Evolutionary conservation across 768 basidiomycete genomes (phyloP).

Genomic region (Clitopilus passeckerianus): DNA sequence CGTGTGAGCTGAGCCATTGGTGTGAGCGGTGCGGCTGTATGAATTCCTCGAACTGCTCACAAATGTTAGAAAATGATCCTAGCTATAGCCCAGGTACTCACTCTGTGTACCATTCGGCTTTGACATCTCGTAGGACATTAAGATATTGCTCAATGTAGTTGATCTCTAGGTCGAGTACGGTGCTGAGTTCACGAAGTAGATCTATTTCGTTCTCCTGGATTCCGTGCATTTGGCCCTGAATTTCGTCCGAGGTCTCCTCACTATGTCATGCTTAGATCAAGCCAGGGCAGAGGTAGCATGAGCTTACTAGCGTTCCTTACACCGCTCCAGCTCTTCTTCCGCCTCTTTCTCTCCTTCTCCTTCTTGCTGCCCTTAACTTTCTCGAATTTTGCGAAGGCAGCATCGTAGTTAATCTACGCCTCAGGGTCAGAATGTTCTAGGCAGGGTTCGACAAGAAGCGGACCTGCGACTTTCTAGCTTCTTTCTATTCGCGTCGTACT

Average conservation of each 20-base stretch:
- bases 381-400: slow-evolving; percentile 65
- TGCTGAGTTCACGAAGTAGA: slow-evolving; percentile 66
- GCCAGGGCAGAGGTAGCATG: not conserved
- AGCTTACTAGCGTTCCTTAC: slow-evolving; percentile 71
- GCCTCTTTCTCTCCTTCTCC: slow-evolving; percentile 75
- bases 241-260: slow-evolving; percentile 83
- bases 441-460: slow-evolving; percentile 9
- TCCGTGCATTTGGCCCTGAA: slow-evolving; percentile 71
- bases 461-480: slow-evolving; percentile 85
- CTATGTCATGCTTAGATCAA: slow-evolving; percentile 29
- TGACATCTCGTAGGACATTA: slow-evolving; percentile 68
- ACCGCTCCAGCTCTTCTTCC: slow-evolving; percentile 74
- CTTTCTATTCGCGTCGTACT: slow-evolving; percentile 77
- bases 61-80: not conserved
- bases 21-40: not conserved
- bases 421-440: not conserved
- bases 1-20: not conserved
- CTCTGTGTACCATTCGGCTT: slow-evolving; percentile 63
- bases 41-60: not conserved
- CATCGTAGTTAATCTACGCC: slow-evolving; percentile 65
- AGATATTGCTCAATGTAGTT: slow-evolving; percentile 71
- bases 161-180: slow-evolving; percentile 69
- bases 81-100: slow-evolving; percentile 15
- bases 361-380: slow-evolving; percentile 72
- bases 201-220: slow-evolving; percentile 77